A percentile compares a stretch with the other conserved stretches of the same genome.
phyloP scores from a whole-genome alignment of 768 basidiomycete species.

The Sistotremastrum niveocremeum region DNA sequence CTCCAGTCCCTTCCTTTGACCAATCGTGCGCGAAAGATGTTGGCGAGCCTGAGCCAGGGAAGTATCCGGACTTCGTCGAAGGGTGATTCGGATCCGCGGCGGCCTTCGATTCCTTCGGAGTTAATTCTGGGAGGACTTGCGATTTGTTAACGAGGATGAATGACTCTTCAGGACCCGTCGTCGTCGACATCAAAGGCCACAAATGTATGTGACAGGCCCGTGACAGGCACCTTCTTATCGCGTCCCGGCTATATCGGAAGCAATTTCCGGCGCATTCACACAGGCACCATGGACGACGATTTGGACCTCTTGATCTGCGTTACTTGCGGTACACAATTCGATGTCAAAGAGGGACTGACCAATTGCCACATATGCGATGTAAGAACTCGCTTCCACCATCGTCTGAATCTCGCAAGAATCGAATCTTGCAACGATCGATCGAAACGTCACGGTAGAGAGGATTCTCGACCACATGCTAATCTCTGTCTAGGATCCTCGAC shows the following conservation, averaged over 20 bases:
- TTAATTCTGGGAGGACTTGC: neutral
- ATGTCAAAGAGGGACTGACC: neutral
- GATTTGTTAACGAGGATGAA: constrained; percentile 31
- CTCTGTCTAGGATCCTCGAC: constrained; percentile 3
- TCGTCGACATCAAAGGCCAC: too few species aligned
- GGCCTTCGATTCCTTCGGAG: neutral
- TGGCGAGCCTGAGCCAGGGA: neutral
- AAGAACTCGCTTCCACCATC: neutral
- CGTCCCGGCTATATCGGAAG: too few species aligned
- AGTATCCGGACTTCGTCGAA: constrained; percentile 34
- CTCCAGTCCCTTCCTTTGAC: constrained; percentile 44
- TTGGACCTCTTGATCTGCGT: neutral
- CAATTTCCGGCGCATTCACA: too few species aligned
- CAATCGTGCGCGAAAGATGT: constrained; percentile 61
- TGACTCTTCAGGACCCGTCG: constrained; percentile 28
- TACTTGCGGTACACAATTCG: constrained; percentile 3
- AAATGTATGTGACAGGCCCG: too few species aligned
- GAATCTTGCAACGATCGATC: neutral
- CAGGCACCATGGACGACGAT: too few species aligned
- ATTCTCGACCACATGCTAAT: too few species aligned
- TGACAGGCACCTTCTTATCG: too few species aligned
- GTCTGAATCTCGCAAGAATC: neutral
- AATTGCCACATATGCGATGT: constrained; percentile 3
- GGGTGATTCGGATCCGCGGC: constrained; percentile 17
- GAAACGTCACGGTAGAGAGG: too few species aligned